Base-by-base conservation (phyloP, 495 filamentous ascomycete genomes). In the Elasticomyces elasticus region DNA sequence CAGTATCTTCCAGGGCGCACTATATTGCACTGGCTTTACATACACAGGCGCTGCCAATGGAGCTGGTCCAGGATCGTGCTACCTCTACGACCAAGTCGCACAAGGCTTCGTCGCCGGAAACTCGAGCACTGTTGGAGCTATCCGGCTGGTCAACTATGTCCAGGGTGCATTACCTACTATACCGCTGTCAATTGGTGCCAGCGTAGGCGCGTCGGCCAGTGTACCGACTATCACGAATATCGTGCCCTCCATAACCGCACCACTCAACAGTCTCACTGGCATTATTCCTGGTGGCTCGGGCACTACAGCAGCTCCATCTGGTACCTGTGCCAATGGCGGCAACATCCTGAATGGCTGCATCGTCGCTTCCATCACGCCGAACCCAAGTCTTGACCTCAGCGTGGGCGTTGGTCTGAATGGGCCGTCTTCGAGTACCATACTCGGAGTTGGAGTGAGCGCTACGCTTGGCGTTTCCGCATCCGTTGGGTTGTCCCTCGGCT, bases 111-210 rank as follows among this genome's bases (percentile, higher is more conserved):
- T 51, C 2, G 27, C 48, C 11, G 31, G 28, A 7, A 45, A 45
- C 42, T 51, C 48, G 7, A 51, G 19, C 27, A 37, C 48, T 24
- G 48, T 51, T 1, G 48, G 22, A 1, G 48, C 48, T 23, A 28
- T 40, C 48, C 26, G 48, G 17, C 31, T 51, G 27, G 26, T 37
- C 48, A 51, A 51, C 20, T 51, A 51, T 31, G 48, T 35, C n/a
- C 17, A 13, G 7, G 27, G 48, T 17, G 48, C 48, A 12, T 49
- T 30, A 33, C 25, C 46, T 22, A 20, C 46, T 12, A n/a, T 45
- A 22, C 19, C 45, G 19, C 4, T 27, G 15, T 48, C 45, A 1
- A 5, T 48, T 10, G 12, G 45, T 22, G 48, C 28, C 20, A 51
- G 17, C 27, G 48, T 22, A 22, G 44, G 20, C 6, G 17, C 19